Conservation (phyloP, 2,329 filamentous ascomycete species). For the Monosporascus sp. region DNA sequence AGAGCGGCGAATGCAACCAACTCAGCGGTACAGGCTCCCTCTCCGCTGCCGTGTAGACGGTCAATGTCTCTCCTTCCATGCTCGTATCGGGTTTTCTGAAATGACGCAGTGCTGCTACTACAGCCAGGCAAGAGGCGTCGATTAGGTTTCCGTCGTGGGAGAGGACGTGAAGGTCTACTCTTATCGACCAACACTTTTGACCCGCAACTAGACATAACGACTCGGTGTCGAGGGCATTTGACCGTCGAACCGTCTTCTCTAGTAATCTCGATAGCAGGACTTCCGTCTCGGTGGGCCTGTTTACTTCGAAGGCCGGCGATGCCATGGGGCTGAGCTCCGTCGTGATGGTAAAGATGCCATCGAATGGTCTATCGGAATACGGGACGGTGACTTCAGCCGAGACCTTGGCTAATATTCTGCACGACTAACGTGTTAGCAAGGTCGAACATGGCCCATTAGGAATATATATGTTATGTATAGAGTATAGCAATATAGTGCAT, state of each 20-base stretch:
- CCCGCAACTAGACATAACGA: constrained; percentile 90
- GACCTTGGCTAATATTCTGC: constrained; percentile 75
- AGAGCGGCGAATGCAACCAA: constrained; percentile 88
- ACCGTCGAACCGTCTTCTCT: constrained; percentile 90
- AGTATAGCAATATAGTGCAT: constrained; percentile 13
- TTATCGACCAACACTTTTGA: constrained; percentile 84
- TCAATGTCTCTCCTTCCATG: constrained; percentile 78
- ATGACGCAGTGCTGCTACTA: constrained; percentile 83
- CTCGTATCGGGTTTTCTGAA: constrained; percentile 87
- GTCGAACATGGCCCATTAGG: no score
- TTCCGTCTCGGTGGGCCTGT: constrained; percentile 77
- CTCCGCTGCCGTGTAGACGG: constrained; percentile 78
- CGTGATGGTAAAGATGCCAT: constrained; percentile 89
- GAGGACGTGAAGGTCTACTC: constrained; percentile 87
- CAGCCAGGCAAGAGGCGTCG: constrained; percentile 78
- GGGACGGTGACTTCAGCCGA: constrained; percentile 86
- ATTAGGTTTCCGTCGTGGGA: constrained; percentile 87
- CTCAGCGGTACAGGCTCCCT: constrained; percentile 85
- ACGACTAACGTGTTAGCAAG: constrained; percentile 12
- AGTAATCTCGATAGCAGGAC: constrained; percentile 80
- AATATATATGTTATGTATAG: neutral
- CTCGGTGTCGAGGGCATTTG: constrained; percentile 88
- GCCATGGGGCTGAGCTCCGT: constrained; percentile 91
- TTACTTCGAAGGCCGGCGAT: constrained; percentile 82
- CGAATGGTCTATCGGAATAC: constrained; percentile 83